Evolutionary conservation across 345 rosid species (phyloP).

Genomic region (Cardamine occulta): DNA sequence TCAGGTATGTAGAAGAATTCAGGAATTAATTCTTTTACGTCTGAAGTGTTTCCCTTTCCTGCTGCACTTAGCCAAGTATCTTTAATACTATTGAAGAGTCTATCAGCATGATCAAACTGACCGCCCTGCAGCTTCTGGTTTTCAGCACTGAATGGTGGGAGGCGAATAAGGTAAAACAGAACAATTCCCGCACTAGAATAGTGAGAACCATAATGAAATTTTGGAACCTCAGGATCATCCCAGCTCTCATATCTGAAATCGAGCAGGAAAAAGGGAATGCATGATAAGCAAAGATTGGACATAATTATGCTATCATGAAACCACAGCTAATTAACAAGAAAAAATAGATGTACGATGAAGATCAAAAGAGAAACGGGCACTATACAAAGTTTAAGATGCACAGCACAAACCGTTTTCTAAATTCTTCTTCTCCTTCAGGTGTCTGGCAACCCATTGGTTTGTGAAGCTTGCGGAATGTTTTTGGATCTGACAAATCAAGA

Average conservation of each 20-base stretch:
- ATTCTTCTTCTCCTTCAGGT: constrained; percentile 94
- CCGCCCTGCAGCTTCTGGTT: constrained; percentile 99
- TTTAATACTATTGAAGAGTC: constrained; percentile 88
- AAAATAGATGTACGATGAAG: background rate
- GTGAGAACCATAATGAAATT: constrained; percentile 99
- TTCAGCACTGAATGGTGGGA: constrained; percentile 96
- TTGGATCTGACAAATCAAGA: constrained; percentile 84
- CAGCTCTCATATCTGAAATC: constrained; percentile 91
- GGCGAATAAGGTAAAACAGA: constrained; percentile 94
- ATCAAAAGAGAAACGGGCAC: constrained; percentile 10
- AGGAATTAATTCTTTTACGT: constrained; percentile 98
- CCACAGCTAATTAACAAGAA: constrained; percentile 23
- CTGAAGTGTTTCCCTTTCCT: constrained; percentile 96
- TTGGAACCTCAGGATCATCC: constrained; percentile 99
- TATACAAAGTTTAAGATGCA: constrained; percentile 31
- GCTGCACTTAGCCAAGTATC: constrained; percentile 99
- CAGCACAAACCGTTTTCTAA: constrained; percentile 80
- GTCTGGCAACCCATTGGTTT: constrained; percentile 99
- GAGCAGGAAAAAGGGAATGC: constrained; percentile 17
- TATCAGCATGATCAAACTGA: constrained; percentile 99
- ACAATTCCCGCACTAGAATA: constrained; percentile 99
- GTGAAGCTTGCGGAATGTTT: constrained; percentile 86
- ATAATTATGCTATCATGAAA: constrained; percentile 14
- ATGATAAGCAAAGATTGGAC: constrained; percentile 14
- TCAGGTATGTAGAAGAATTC: constrained; percentile 99